phyloP scores from a whole-genome alignment of 2,329 filamentous ascomycete genomes.

The Ophiostoma fasciatum region DNA sequence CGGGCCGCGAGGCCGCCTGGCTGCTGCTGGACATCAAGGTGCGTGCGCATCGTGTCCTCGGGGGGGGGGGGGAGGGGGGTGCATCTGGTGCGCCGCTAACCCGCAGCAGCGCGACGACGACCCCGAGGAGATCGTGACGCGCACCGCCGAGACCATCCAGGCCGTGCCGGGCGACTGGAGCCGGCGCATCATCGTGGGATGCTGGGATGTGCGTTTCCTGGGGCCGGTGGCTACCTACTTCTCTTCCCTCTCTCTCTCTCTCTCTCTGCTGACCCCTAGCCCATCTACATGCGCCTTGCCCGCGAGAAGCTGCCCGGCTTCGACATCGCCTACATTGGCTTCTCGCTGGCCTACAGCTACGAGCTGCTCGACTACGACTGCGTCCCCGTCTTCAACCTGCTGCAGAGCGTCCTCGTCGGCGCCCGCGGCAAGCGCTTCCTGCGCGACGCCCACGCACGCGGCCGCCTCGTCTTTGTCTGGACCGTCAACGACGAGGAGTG shows the following conservation, averaged over 20 bases:
- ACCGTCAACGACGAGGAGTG: conserved; percentile 66
- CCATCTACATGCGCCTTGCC: conserved; percentile 52
- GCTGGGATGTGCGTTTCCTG: conserved; percentile 54
- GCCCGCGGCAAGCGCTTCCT: conserved; percentile 54
- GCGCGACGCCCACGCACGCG: conserved; percentile 36
- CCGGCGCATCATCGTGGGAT: conserved; percentile 60
- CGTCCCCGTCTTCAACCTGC: conserved; percentile 61
- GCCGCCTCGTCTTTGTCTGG: conserved; percentile 60
- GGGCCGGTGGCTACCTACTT: too few species aligned
- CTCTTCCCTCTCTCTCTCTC: too few species aligned
- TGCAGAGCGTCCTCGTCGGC: conserved; percentile 52
- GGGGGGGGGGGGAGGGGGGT: too few species aligned
- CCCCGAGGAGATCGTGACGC: conserved; percentile 52
- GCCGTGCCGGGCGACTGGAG: conserved; percentile 49
- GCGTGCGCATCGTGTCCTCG: conserved; percentile 6
- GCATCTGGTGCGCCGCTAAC: not conserved
- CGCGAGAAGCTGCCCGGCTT: conserved; percentile 46
- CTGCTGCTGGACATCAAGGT: conserved; percentile 81
- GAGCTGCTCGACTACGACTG: conserved; percentile 48
- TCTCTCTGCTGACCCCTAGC: too few species aligned
- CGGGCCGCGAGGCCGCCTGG: conserved; percentile 57
- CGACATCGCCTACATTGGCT: conserved; percentile 52
- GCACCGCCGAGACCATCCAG: conserved; percentile 49
- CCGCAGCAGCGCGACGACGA: conserved; percentile 51
- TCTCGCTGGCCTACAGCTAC: conserved; percentile 51